Evolutionary conservation across 2,329 filamentous ascomycete species (phyloP), one percentile per base, ranked within the genome.

Genomic region (Fusarium cicatricum): DNA sequence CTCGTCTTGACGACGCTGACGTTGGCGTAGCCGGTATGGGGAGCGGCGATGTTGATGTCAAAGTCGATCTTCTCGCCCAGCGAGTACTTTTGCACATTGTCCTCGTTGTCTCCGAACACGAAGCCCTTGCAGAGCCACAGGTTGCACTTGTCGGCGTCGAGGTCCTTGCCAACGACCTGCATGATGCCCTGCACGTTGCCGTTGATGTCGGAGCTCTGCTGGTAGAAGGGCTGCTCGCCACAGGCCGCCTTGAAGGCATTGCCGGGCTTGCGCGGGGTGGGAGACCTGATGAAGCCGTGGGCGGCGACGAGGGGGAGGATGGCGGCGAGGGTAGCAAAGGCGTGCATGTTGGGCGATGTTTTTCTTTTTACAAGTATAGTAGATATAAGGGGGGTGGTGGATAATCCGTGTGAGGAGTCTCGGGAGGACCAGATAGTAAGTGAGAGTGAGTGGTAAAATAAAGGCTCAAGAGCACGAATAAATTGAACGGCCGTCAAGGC

Each of bases 1-100:
- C 75, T 73, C 11, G 80, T 82, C 65, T 82, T 77, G 62, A 88
- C 78, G 43, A 88, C 78, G 15, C 81, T 84, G 33, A 88, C 82
- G 70, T 87, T 87, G 68, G 73, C 74, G 12, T 75, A 74, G 0
- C 78, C 78, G 15, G 76, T 77, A 69, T 80, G 78, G 7, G 79
- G 75, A 47, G 81, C 80, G 10, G 76, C 72, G 11, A 81, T 67
- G 21, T 60, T 62, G 32, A 78, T 73, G 9, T 69, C 71, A 62
- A 82, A 76, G 60, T 72, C 69, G 52, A 82, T 70, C 17, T 71
- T 71, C 64, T 82, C 71, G n/a, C 79, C 79, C 0, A 76, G 66
- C 0, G 67, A 65, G 66, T 75, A 81, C 33, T 66, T 71, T 67
- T 81, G 78, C 6, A 82, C 74, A 16, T 71, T 73, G 50, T 70